Percentiles rank a stretch among this genome's conserved stretches.
Evolutionary conservation across 345 rosid genomes (phyloP).

Genomic region (Populus nigra): DNA sequence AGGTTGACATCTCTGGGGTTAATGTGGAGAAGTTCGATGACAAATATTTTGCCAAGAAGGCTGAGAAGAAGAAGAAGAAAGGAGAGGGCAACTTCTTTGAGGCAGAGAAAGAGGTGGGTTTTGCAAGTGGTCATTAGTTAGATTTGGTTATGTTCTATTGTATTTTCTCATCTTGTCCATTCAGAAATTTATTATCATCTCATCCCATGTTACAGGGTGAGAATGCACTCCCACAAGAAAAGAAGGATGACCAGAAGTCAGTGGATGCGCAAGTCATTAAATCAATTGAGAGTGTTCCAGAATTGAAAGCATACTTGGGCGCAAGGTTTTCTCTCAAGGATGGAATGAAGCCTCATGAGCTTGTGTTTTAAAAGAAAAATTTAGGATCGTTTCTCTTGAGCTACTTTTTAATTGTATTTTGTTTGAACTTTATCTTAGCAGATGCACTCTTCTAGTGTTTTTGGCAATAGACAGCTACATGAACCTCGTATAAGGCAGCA

Average conservation of each 20-base stretch:
- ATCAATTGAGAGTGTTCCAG: constrained; percentile 63
- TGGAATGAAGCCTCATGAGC: constrained; percentile 39
- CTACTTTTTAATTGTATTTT: not conserved
- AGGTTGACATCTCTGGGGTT: constrained; percentile 64
- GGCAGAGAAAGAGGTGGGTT: constrained; percentile 55
- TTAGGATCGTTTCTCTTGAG: constrained; percentile 8
- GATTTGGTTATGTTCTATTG: not conserved
- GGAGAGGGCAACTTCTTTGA: constrained; percentile 80
- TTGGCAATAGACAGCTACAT: constrained; percentile 18
- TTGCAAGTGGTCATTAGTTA: constrained; percentile 14
- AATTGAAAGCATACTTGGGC: constrained; percentile 72
- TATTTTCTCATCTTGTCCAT: not conserved
- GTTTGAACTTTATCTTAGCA: constrained; percentile 14
- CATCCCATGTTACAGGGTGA: constrained; percentile 45
- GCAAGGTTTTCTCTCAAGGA: constrained; percentile 67
- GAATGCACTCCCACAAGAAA: constrained; percentile 62
- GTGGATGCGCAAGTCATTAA: constrained; percentile 60
- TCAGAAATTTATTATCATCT: not conserved
- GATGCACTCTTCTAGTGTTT: constrained; percentile 16
- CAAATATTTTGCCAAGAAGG: constrained; percentile 45
- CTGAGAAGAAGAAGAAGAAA: constrained; percentile 68
- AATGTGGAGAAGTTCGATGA: constrained; percentile 47
- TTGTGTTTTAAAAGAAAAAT: constrained; percentile 19
- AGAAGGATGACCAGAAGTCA: constrained; percentile 79
- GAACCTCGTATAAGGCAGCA: not conserved